These are phyloP conservation scores for Imleria badia DNA, from an alignment of 768 basidiomycete species.

Conservation along the genomic window DNA sequence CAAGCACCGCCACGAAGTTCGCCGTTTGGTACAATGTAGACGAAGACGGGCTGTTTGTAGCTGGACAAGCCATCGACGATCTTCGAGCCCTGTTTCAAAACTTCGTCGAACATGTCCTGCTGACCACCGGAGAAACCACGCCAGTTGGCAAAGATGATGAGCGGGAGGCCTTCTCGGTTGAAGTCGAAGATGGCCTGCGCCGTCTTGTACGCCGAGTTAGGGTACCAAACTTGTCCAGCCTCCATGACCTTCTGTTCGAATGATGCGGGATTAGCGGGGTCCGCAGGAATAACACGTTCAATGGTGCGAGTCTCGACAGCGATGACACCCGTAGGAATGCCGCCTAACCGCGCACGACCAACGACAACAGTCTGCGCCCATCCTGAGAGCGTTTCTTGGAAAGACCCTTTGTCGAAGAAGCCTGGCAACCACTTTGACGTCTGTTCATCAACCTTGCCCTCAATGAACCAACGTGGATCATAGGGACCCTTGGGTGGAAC, in stretches of 20 bases:
- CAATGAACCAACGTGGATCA: conserved; percentile 98
- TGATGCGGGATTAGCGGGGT: conserved; percentile 95
- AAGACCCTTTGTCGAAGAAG: conserved; percentile 96
- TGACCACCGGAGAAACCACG: conserved; percentile 99
- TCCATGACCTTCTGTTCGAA: conserved; percentile 99
- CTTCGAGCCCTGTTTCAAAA: conserved; percentile 95
- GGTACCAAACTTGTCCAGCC: conserved; percentile 99
- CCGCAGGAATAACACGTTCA: conserved; percentile 94
- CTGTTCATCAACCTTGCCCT: conserved; percentile 86
- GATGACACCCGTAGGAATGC: conserved; percentile 97
- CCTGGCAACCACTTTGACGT: conserved; percentile 77
- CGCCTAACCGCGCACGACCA: conserved; percentile 93
- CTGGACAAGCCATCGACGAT: conserved; percentile 97
- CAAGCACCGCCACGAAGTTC: conserved; percentile 99
- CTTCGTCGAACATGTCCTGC: conserved; percentile 98
- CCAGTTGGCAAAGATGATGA: conserved; percentile 99
- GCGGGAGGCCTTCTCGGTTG: conserved; percentile 92
- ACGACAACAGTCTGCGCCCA: conserved; percentile 99
- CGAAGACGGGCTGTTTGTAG: conserved; percentile 97
- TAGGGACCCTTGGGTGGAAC: conserved; percentile 91
- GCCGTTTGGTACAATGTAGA: conserved; percentile 98
- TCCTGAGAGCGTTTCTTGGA: conserved; percentile 97
- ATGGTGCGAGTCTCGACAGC: conserved; percentile 98
- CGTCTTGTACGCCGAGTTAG: conserved; percentile 99
- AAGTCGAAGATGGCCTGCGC: conserved; percentile 99